Evolutionary conservation across 2,329 filamentous ascomycete genomes (phyloP), one percentile per base, ranked within the genome.

Genomic region (Hypoxylon sp.): DNA sequence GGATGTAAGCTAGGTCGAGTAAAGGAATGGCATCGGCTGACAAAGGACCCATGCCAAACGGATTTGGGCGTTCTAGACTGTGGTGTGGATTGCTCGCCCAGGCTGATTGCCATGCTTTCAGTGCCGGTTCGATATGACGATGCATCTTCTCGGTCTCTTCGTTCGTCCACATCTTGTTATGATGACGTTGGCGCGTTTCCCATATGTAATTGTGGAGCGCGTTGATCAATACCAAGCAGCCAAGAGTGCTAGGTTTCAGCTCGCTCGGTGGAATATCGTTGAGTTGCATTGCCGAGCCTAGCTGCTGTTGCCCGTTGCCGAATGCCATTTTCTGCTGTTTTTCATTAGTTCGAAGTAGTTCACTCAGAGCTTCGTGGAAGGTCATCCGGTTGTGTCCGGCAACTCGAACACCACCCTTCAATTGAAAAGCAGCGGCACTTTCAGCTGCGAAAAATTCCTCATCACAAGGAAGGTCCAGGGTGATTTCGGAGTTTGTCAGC

Each of bases 191-290:
- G 23, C 95, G 87, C 0, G 94, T 97, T 79, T 98, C 95, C 96
- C 96, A 98, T 46, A 98, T 97, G 78, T 97, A 97, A 73, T 97
- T 97, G 80, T 98, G 96, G 23, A 98, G 84, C 2, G 96, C 94
- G 75, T 97, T 95, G 76, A 98, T 97, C 68, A 99, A 81, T 5
- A 97, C 87, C 29, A 97, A 84, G 76, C 94, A 97, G 7, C 95
- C 96, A 77, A 97, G 97, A 0, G 94, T 94, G 79, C 95, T 97
- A 0, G 94, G 93, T 70, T 87, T 88, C 50, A 96, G 83, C 32
- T 93, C 89, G 56, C 83, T 88, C 69, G 86, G 82, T 1, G 85
- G 80, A 1, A 85, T 74, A 7, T 89, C 86, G 45, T 83, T 81
- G 7, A 81, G 65, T 32, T 81, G 78, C 29, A 79, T 73, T 34